Evolutionary conservation across 2,329 filamentous ascomycete genomes (phyloP), one percentile per base, ranked within the genome.

Genomic region (Sporothrix brasiliensis): DNA sequence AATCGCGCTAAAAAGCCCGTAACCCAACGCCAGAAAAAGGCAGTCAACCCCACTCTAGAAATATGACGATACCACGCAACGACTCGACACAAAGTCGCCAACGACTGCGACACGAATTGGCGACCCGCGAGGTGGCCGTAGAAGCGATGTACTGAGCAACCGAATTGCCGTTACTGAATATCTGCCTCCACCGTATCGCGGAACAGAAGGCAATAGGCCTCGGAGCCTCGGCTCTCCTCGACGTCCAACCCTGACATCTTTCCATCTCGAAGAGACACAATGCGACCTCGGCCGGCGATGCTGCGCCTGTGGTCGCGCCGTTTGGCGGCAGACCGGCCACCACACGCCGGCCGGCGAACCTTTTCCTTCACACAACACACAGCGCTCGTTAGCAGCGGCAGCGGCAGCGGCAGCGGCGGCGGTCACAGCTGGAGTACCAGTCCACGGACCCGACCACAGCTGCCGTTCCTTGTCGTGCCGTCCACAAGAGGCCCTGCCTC

Each of bases 401-500:
- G 41, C 14, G 14, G 41, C 41, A 9, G 41, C 56, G 14, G 60
- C 53, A 39, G 39, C 56, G 19, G 54, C 53, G 58, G 39, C 21
- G 58, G 58, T 7, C n/a, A 66, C 60, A 60, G 44, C 27, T 71
- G 72, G 70, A 54, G 50, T n/a, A 50, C 60, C 2, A 60, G n/a
- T 11, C 24, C 67, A 0, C 67, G 71, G 52, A 65, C 71, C 49
- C 81, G 80, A 70, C 86, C 78, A 69, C 84, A 81, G 76, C 80
- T 80, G n/a, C 86, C 82, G 69, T 89, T 84, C 77, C 84, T 85
- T 77, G 81, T 80, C 47, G 80, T 82, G 1, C 84, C 73, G 7
- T 27, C 58, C 4, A 13, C 66, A 6, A 6, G 63, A 3, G 9
- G 44, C 3, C 13, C 67, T 7, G 52, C 49, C 4, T 16, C 79